Percentiles rank a stretch among this genome's conserved stretches.
phyloP scores from a whole-genome alignment of 73 alveolate genomes.

The Paramecium primaurelia region DNA sequence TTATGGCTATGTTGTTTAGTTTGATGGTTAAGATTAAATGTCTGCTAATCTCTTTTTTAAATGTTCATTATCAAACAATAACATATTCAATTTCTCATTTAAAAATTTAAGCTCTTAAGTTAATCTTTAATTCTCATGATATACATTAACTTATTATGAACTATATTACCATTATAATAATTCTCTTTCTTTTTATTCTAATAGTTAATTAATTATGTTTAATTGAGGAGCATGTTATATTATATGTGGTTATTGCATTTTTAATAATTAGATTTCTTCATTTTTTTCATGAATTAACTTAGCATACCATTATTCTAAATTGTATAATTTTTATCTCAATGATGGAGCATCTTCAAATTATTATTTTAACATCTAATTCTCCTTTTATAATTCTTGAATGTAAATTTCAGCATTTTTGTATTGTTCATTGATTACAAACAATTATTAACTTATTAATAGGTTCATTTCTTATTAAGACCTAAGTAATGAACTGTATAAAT shows the following conservation, averaged over 20 bases:
- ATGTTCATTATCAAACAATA: conserved; percentile 6
- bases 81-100: neutral
- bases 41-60: neutral
- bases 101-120: neutral
- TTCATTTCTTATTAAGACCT: neutral
- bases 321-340: neutral
- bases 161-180: neutral
- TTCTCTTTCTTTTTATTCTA: neutral
- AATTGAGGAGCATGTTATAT: neutral
- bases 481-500: neutral
- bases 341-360: conserved; percentile 30
- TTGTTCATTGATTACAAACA: neutral
- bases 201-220: neutral
- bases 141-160: neutral
- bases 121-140: neutral
- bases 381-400: neutral
- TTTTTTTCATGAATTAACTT: neutral
- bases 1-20: neutral
- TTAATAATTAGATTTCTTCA: neutral
- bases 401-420: neutral
- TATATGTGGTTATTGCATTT: neutral
- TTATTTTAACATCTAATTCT: neutral
- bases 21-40: neutral
- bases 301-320: neutral
- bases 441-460: neutral